Evolutionary conservation across 805 yeast species (phyloP).

Genomic region (Saccharomyces paradoxus): DNA sequence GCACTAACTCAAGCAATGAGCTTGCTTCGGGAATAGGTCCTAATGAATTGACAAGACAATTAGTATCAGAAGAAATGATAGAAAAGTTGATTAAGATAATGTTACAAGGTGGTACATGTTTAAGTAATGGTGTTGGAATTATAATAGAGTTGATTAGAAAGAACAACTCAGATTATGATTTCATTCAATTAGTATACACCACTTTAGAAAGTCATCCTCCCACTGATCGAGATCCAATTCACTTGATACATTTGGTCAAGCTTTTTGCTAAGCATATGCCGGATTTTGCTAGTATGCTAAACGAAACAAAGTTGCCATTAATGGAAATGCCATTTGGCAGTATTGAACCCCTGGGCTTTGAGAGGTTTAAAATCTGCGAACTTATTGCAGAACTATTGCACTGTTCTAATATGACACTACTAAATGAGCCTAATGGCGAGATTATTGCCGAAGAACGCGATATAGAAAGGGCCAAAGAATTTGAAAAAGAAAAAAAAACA

Average conservation of each 20-base stretch:
- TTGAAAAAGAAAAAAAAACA: background rate
- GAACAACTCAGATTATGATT: slow-evolving; percentile 90
- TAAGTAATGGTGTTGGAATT: slow-evolving; percentile 89
- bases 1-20: slow-evolving; percentile 83
- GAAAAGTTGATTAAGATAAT: slow-evolving; percentile 63
- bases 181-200: slow-evolving; percentile 73
- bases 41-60: slow-evolving; percentile 82
- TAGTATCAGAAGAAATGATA: slow-evolving; percentile 68
- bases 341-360: slow-evolving; percentile 82
- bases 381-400: slow-evolving; percentile 87
- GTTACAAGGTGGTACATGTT: slow-evolving; percentile 75
- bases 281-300: slow-evolving; percentile 53
- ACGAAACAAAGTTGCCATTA: slow-evolving; percentile 26
- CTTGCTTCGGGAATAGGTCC: slow-evolving; percentile 92
- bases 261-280: slow-evolving; percentile 70
- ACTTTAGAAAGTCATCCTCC: slow-evolving; percentile 88
- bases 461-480: slow-evolving; percentile 36
- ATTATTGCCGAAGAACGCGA: slow-evolving; percentile 64
- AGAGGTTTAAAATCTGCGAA: slow-evolving; percentile 85
- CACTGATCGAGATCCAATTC: slow-evolving; percentile 82
- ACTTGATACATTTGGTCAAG: slow-evolving; percentile 73
- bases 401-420: slow-evolving; percentile 91
- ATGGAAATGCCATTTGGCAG: slow-evolving; percentile 38
- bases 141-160: slow-evolving; percentile 89
- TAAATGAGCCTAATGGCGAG: slow-evolving; percentile 72